These are phyloP conservation scores for Solanum chiquidenum DNA, from an alignment of 257 asterid genomes.

Conservation along the genomic window DNA sequence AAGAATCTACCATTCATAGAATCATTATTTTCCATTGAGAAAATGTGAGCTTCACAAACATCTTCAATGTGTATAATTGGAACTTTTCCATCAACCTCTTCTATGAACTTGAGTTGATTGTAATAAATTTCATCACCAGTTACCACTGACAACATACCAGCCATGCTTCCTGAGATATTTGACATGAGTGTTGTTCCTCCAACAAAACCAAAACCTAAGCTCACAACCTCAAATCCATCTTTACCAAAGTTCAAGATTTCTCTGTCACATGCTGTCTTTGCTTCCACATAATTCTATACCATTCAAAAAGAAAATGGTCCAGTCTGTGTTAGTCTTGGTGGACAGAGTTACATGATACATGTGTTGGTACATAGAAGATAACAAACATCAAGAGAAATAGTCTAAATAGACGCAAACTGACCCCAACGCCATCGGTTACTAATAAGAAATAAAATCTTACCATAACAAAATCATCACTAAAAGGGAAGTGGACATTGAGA, in stretches of 20 bases:
- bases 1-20: slow-evolving; percentile 11
- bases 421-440: neutral
- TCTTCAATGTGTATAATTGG: slow-evolving; percentile 21
- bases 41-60: slow-evolving; percentile 23
- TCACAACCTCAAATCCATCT: slow-evolving; percentile 8
- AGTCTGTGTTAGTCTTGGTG: neutral
- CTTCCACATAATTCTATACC: slow-evolving; percentile 1
- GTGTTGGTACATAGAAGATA: neutral
- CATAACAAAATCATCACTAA: neutral
- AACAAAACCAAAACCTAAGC: slow-evolving; percentile 1
- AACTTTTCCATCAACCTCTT: slow-evolving; percentile 15
- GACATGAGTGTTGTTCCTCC: slow-evolving; percentile 4
- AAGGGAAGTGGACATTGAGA: slow-evolving; percentile 3
- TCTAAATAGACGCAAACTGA: neutral
- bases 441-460: neutral
- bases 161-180: neutral
- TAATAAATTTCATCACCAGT: neutral
- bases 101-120: slow-evolving; percentile 1
- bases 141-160: neutral
- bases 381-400: neutral
- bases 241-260: slow-evolving; percentile 1
- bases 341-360: neutral
- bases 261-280: slow-evolving; percentile 11
- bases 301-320: neutral
- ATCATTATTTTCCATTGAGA: slow-evolving; percentile 8